Evolutionary conservation across 306 rosid species (phyloP).

Genomic region (Canavalia ensiformis): DNA sequence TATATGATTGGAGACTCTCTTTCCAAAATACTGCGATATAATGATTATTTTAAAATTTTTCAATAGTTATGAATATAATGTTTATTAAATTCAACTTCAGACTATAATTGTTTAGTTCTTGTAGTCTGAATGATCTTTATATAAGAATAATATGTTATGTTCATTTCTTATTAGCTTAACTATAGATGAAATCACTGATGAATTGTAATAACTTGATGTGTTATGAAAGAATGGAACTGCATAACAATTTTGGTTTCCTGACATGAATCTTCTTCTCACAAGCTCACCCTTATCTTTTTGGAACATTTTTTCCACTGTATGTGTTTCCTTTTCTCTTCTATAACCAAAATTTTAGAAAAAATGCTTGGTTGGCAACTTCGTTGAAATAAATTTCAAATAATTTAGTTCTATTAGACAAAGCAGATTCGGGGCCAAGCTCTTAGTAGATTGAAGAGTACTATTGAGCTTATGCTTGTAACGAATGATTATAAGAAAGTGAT

Average conservation of each 20-base stretch:
- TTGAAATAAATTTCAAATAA: constrained; percentile 45
- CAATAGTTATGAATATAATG: not conserved
- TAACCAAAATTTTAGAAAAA: too few species aligned
- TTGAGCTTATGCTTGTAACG: constrained; percentile 74
- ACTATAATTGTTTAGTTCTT: not conserved
- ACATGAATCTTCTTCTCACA: not conserved
- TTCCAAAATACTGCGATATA: constrained; percentile 86
- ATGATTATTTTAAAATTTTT: not conserved
- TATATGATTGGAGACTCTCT: constrained; percentile 85
- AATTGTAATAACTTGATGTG: not conserved
- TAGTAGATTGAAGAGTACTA: constrained; percentile 80
- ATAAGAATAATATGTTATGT: not conserved
- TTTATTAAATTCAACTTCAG: constrained; percentile 9
- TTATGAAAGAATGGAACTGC: not conserved
- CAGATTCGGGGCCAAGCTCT: constrained; percentile 82
- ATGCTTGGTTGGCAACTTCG: constrained; percentile 1
- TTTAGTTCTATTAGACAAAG: constrained; percentile 49
- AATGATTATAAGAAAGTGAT: constrained; percentile 82
- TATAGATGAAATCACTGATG: constrained; percentile 5
- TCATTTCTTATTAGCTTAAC: not conserved
- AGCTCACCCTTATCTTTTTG: not conserved
- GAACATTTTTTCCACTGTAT: not conserved
- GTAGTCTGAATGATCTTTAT: constrained; percentile 5
- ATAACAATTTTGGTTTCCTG: not conserved
- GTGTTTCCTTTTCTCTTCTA: too few species aligned